Base-by-base conservation (phyloP, 495 filamentous ascomycete species). In the Neurospora sublineolata region DNA sequence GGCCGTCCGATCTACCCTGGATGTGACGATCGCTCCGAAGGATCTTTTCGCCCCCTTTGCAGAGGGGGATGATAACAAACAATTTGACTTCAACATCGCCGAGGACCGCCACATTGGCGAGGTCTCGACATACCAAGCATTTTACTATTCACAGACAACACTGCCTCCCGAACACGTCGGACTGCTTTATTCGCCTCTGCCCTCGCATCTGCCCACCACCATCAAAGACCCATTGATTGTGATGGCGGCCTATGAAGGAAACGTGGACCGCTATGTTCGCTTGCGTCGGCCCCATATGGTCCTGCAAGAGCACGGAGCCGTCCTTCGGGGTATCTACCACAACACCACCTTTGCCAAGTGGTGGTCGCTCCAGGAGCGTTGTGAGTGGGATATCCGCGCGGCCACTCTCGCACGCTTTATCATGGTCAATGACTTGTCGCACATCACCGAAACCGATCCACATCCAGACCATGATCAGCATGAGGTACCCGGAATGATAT, bases 141-240 rank as follows among this genome's bases (percentile, higher is more conserved):
- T 12, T 0, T 52, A 6, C 2, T 12, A 27, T 9, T n/a, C 64
- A n/a, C 23, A n/a, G 27, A 52, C 67, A 33, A 58, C 70, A 16
- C 12, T 60, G 14, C 52, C 52, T 30, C 8, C 30, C 4, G 20
- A 67, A 33, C 20, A 67, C 44, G 36, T 68, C 3, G 12, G 30
- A 11, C 67, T 76, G 18, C 70, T 76, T 14, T 67, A 44, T 23
- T 3, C 27, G 0, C 73, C 73, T n/a, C 68, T 76, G 2, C 73
- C 71, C 1, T 58, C 30, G 5, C 52, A 76, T 42, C 75, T 76
- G 4, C 75, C 75, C 10, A 42, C 44, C 20, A 64, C 37, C 1
- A 36, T 58, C 73, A 76, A 76, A 37, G 69, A 75, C 39, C 12
- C 72, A 7, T 72, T 76, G 18, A 73, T 75, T 27, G 39, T 75